Evolutionary conservation across 2,329 filamentous ascomycete genomes (phyloP), one percentile per base, ranked within the genome.

Genomic region (Pseudodiploospora longispora): DNA sequence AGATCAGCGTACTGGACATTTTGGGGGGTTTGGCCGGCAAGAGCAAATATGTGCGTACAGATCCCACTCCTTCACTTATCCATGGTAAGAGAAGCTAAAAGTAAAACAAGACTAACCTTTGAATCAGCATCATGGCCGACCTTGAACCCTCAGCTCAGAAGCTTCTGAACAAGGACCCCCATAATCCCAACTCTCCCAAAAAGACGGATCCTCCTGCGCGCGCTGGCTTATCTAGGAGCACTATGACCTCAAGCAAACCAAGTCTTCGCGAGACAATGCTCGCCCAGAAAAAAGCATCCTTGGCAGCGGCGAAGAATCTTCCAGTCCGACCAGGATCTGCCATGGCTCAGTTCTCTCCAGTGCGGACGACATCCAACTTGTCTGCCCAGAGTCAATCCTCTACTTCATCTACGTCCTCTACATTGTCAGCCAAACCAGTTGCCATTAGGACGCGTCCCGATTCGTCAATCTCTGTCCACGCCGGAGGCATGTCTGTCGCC

Each of bases 1-100:
- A 80, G 93, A 54, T 76, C 80, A 33, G 87, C 88, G 0, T 98
- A 87, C 63, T 98, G 93, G 93, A 71, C 72, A 0, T 96, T 90
- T 61, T 79, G 82, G 47, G 71, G 70, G 31, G 74, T 87, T 12
- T 97, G 89, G 87, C 83, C 85, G 3, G 74, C 82, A 19, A 81
- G 76, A 58, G 89, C 88, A 34, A 83, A 91, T 57, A 70, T 69
- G 76, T 87, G 71, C 70, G 82, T 72, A 33, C 49, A 30, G 12
- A 42, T 27, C 27, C 31, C 12, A 10, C 8, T 12, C 8, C 29
- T 30, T 27, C 19, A 19, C 19, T 19, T 19, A 19, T 19, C 19
- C 19, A 19, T 19, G 19, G 19, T 19, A 19, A 19, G 19, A 19
- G 19, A 19, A 19, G 19, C 19, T 2, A 19, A 19, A n/a, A n/a